Evolutionary conservation across 1,284 basidiomycete species (phyloP).

Genomic region (Cryptococcus maquisensis): DNA sequence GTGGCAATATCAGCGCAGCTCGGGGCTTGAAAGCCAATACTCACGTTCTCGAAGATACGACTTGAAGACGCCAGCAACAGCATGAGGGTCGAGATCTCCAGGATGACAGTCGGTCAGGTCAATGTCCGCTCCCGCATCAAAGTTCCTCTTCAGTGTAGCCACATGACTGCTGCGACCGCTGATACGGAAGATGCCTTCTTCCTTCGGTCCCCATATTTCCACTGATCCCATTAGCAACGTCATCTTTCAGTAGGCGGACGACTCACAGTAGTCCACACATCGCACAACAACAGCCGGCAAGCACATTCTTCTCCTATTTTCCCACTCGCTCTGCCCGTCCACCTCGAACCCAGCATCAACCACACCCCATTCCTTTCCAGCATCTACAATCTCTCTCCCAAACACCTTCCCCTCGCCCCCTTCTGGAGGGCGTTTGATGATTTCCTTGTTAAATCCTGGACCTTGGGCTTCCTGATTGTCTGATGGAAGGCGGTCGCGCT

Average conservation of each 20-base stretch:
- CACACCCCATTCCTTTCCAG: constrained; percentile 33
- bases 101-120: constrained; percentile 69
- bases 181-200: constrained; percentile 51
- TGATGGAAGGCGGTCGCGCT: constrained; percentile 11
- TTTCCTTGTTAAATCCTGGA: constrained; percentile 23
- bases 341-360: constrained; percentile 10
- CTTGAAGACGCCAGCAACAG: constrained; percentile 69
- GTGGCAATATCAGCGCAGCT: constrained; percentile 6
- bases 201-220: constrained; percentile 45
- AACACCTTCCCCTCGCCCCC: constrained; percentile 30
- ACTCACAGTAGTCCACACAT: constrained; percentile 46
- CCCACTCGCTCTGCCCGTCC: constrained; percentile 15
- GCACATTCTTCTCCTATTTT: constrained; percentile 29
- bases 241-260: neutral
- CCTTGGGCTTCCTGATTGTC: constrained; percentile 10
- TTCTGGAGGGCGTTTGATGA: constrained; percentile 22
- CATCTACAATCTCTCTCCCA: constrained; percentile 34
- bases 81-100: constrained; percentile 82
- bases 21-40: constrained; percentile 15
- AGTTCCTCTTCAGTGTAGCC: constrained; percentile 67
- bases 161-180: constrained; percentile 58
- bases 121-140: constrained; percentile 81
- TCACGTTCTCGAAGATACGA: constrained; percentile 52
- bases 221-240: constrained; percentile 19
- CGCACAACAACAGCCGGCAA: constrained; percentile 47